A percentile compares a stretch with the other conserved stretches of the same genome.
phyloP scores from a whole-genome alignment of 768 basidiomycete species.

The Crassisporium funariophilum region DNA sequence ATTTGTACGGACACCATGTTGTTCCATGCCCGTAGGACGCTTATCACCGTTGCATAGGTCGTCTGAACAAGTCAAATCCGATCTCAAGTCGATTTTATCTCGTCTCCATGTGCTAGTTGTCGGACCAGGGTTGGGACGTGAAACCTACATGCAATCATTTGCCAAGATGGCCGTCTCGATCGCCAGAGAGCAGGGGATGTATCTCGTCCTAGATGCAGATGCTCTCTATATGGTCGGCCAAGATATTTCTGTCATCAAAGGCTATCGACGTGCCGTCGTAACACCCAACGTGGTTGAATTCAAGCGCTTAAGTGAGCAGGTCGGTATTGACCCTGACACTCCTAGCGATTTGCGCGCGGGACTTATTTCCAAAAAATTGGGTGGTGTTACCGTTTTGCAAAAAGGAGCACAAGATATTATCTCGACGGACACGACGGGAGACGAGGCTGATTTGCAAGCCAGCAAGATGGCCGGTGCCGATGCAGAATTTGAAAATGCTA shows the following conservation, averaged over 20 bases:
- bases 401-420: conserved; percentile 87
- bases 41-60: conserved; percentile 39
- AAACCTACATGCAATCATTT: conserved; percentile 84
- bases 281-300: conserved; percentile 97
- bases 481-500: conserved; percentile 51
- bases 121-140: conserved; percentile 93
- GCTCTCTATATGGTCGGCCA: conserved; percentile 83
- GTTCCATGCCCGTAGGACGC: conserved; percentile 1
- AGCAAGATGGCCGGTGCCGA: conserved; percentile 47
- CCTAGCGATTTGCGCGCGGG: conserved; percentile 62
- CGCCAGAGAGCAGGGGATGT: conserved; percentile 77
- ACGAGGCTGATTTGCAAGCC: conserved; percentile 44
- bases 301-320: conserved; percentile 73
- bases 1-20: conserved; percentile 45
- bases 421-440: conserved; percentile 70
- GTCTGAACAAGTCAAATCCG: conserved; percentile 45
- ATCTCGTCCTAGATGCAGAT: conserved; percentile 93
- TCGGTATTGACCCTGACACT: conserved; percentile 60
- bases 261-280: conserved; percentile 84
- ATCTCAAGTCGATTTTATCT: conserved; percentile 68
- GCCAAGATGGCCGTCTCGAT: conserved; percentile 76
- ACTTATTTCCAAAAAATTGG: conserved; percentile 71
- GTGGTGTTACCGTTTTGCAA: conserved; percentile 87
- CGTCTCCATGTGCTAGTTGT: conserved; percentile 92
- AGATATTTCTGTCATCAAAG: conserved; percentile 72